Evolutionary conservation across 208 protist species (phyloP).

Genomic region (Vickermania spadyakhi): DNA sequence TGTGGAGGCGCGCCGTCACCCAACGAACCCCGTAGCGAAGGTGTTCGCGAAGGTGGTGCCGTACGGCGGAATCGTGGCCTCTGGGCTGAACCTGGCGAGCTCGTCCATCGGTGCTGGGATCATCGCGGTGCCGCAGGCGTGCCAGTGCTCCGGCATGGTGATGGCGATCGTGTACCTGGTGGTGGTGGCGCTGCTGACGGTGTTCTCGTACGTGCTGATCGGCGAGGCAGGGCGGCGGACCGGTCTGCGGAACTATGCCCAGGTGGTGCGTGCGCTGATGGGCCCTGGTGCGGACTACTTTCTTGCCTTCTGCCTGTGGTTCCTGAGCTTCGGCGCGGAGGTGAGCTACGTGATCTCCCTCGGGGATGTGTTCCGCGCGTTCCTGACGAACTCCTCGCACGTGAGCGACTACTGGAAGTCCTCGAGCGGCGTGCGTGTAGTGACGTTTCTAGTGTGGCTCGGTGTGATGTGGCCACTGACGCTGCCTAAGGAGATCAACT

Average conservation of each 20-base stretch:
- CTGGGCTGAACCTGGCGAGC: slow-evolving; percentile 44
- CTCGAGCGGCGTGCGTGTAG: slow-evolving; percentile 20
- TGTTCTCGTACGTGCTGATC: slow-evolving; percentile 54
- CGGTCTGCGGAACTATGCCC: slow-evolving; percentile 38
- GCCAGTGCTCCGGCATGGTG: slow-evolving; percentile 35
- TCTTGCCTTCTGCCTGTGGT: slow-evolving; percentile 38
- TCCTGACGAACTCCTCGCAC: slow-evolving; percentile 17
- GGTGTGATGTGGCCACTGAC: slow-evolving; percentile 59
- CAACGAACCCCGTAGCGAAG: slow-evolving; percentile 1
- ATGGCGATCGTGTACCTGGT: slow-evolving; percentile 59
- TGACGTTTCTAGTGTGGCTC: slow-evolving; percentile 40
- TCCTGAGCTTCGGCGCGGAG: slow-evolving; percentile 57
- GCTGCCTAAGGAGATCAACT: slow-evolving; percentile 61
- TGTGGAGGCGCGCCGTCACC: neutral
- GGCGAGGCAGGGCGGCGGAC: slow-evolving; percentile 38
- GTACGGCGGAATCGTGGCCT: slow-evolving; percentile 41
- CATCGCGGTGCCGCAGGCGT: slow-evolving; percentile 54
- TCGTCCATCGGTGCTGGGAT: slow-evolving; percentile 58
- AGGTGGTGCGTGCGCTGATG: slow-evolving; percentile 30
- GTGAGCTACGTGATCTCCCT: slow-evolving; percentile 72
- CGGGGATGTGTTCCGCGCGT: slow-evolving; percentile 32
- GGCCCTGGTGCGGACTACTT: slow-evolving; percentile 50
- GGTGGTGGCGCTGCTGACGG: slow-evolving; percentile 30
- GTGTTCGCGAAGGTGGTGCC: slow-evolving; percentile 16
- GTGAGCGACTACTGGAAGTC: slow-evolving; percentile 36